phyloP scores from a whole-genome alignment of 225 moss, liverwort and hornwort genomes.

The Asterella californica region DNA sequence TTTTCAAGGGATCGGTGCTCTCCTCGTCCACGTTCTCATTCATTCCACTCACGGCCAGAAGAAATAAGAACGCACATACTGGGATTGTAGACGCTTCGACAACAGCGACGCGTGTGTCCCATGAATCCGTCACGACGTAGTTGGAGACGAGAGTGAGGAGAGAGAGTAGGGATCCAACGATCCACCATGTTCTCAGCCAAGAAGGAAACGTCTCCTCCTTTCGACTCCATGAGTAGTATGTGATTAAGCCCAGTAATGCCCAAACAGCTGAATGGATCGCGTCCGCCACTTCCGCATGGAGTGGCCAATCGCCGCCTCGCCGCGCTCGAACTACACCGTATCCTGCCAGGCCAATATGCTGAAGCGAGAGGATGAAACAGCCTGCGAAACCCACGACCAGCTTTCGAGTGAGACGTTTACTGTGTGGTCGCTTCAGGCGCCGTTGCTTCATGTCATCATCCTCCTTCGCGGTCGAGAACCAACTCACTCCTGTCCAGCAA shows the following conservation, averaged over 20 bases:
- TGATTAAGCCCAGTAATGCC: not conserved
- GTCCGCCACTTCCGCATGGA: not conserved
- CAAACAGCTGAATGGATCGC: not conserved
- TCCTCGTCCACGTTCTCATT: not conserved
- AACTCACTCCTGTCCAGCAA: not conserved
- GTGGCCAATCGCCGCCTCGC: slow-evolving; percentile 4
- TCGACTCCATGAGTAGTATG: slow-evolving; percentile 2
- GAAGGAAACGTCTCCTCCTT: slow-evolving; percentile 3
- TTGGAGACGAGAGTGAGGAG: slow-evolving; percentile 4
- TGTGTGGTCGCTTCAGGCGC: not conserved
- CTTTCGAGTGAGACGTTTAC: not conserved
- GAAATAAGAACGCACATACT: slow-evolving; percentile 2
- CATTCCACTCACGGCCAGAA: not conserved
- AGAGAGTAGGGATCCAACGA: slow-evolving; percentile 5
- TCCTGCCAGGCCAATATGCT: not conserved
- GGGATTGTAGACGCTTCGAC: slow-evolving; percentile 2
- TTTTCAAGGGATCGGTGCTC: not conserved
- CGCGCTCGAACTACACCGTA: not conserved
- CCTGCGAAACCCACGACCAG: not conserved
- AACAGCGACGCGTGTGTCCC: not conserved
- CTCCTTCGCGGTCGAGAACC: not conserved
- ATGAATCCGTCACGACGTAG: not conserved
- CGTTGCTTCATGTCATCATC: not conserved
- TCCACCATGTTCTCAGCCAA: slow-evolving; percentile 18
- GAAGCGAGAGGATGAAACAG: not conserved